Evolutionary conservation across 257 asterid species (phyloP).

Genomic region (Scutellaria baicalensis): DNA sequence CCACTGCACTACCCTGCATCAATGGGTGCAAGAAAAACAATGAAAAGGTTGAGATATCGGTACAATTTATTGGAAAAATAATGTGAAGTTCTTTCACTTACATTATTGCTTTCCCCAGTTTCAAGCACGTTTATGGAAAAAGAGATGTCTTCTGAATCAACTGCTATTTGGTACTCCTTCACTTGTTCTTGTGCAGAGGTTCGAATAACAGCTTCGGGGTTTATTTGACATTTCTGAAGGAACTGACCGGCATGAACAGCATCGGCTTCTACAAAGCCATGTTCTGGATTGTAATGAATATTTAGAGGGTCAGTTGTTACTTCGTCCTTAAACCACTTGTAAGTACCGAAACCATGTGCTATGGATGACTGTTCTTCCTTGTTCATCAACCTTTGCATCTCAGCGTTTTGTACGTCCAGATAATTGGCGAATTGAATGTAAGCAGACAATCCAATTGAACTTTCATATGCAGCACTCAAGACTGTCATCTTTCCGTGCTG

Average conservation of each 20-base stretch:
- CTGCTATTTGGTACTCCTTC: conserved; percentile 40
- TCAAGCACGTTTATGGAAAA: conserved; percentile 57
- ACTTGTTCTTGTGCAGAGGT: conserved; percentile 34
- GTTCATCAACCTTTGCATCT: conserved; percentile 34
- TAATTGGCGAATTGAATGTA: conserved; percentile 64
- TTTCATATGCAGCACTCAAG: conserved; percentile 88
- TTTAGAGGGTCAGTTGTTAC: conserved; percentile 46
- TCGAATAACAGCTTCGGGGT: conserved; percentile 41
- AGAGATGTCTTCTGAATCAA: conserved; percentile 38
- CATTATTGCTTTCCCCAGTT: conserved; percentile 55
- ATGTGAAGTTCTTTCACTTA: conserved; percentile 23
- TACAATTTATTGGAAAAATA: neutral
- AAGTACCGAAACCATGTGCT: conserved; percentile 94
- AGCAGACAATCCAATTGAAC: conserved; percentile 74
- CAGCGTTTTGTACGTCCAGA: conserved; percentile 68
- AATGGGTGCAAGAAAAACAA: neutral
- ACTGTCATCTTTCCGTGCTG: conserved; percentile 73
- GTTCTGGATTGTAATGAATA: conserved; percentile 33
- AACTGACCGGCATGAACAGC: conserved; percentile 56
- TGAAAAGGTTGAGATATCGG: neutral
- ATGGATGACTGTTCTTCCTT: conserved; percentile 31
- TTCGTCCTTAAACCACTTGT: conserved; percentile 81
- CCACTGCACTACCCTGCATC: conserved; percentile 52
- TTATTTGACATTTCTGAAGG: conserved; percentile 52
- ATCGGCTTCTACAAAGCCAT: conserved; percentile 53